Evolutionary conservation across 1,284 basidiomycete genomes (phyloP), one percentile per base, ranked within the genome.

Genomic region (Ganoderma sinense): DNA sequence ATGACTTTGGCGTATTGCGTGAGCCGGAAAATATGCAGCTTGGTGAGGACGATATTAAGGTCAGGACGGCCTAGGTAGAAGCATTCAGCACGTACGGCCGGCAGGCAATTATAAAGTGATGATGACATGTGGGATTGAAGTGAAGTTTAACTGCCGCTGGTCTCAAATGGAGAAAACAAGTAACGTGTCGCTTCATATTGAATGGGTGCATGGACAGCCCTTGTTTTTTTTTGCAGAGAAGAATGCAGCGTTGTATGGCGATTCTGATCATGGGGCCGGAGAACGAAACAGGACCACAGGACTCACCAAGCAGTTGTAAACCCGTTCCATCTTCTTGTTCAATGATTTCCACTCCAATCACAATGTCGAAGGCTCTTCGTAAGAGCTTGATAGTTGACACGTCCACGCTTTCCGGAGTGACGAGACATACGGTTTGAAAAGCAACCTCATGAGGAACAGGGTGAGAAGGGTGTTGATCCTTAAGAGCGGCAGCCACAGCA

Each of bases 11-110:
- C 85, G 82, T 94, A 99, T 76, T 94, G 91, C 26, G 88, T 89
- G 73, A 99, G 89, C 69, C 97, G 94, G 81, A 98, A 98, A 73
- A 95, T 87, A 81, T 99, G 97, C 66, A 99, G 84, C 82, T 99
- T 99, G 68, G 97, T 98, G 81, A 99, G 89, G 76, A 97, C 95
- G 72, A 93, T 90, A 78, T 91, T 89, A 68, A 99, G 90, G 83
- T 99, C 97, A 31, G 91, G 95, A 68, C 97, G 96, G 76, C 97
- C 97, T 98, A 76, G 70, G 23, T 7, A 48, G 68, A 56, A 20
- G n/a, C 23, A 26, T 41, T 63, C 43, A 63, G 62, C 23, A 55
- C 4, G 16, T 63, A 16, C 58, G 40, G n/a, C 39, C n/a, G 36
- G 20, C 26, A 16, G 23, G 43, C 6, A 53, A 26, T 70, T 48